Evolutionary conservation across 2,329 filamentous ascomycete species (phyloP), one percentile per base, ranked within the genome.

Genomic region (Nannizziopsis barbatae): DNA sequence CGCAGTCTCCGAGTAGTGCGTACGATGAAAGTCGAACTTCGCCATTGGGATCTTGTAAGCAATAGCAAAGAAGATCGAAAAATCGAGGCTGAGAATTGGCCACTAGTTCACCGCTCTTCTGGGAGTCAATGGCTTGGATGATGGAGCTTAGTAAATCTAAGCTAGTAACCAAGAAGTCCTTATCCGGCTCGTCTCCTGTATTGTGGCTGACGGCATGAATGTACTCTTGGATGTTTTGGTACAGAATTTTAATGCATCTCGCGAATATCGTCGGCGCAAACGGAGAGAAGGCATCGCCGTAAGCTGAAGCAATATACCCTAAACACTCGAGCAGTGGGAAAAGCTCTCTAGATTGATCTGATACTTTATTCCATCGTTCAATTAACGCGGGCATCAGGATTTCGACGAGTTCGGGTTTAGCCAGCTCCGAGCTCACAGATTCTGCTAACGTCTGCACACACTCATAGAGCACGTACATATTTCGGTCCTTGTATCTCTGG

Each of bases 391-490:
- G 89, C 90, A 98, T 96, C 51, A 98, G 75, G 56, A 87, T 76
- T 53, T 84, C 77, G 36, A 89, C 81, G n/a, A 95, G 77, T 45
- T 89, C 79, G 5, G 84, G 84, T 52, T 80, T 75, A n/a, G 87
- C 84, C 55, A 98, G 74, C 31, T 84, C 80, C 5, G 83, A 80
- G 9, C 87, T 88, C 47, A 96, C 84, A 60, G 87, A 84, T 65
- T 98, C 92, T 2, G 92, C 92, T 50, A 98, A 73, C 0, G 92
- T 98, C 70, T 98, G 92, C 31, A 98, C 86, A 65, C 92, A 96
- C 69, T 98, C 92, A 70, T 98, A 98, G 31, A 98, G 78, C 47
- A 96, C 93, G 71, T 93, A 95, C 80, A 96, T 95, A 71, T 98
- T 98, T 60, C 87, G 83, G 67, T 96, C 90, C 75, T 98, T 96